Evolutionary conservation across 441 rosid species (phyloP).

Genomic region (Omphalea diandra): DNA sequence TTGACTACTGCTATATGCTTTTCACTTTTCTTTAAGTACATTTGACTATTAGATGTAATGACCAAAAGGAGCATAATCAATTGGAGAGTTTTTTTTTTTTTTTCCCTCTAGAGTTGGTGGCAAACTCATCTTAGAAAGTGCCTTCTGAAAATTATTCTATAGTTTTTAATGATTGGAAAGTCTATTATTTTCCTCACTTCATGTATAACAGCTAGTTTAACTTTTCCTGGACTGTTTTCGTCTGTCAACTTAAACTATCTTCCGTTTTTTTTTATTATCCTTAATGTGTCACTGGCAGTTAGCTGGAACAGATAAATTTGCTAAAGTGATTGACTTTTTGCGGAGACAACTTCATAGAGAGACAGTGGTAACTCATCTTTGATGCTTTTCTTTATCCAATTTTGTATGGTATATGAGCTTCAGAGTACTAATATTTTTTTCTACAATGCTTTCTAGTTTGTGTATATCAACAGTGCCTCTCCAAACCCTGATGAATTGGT

Average conservation of each 20-base stretch:
- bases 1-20: not conserved
- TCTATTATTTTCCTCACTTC: not conserved
- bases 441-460: slow-evolving; percentile 50
- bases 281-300: slow-evolving; percentile 43
- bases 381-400: slow-evolving; percentile 12
- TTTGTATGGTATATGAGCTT: not conserved
- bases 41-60: not conserved
- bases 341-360: slow-evolving; percentile 78
- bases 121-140: not conserved
- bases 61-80: not conserved
- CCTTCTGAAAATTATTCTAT: not conserved
- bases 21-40: not conserved
- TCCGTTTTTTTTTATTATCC: slow-evolving; percentile 13
- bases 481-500: slow-evolving; percentile 91
- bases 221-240: not conserved
- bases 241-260: not conserved
- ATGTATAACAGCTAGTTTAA: not conserved
- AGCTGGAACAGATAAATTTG: slow-evolving; percentile 70
- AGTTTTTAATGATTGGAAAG: not conserved
- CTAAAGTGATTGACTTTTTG: slow-evolving; percentile 83
- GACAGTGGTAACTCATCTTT: slow-evolving; percentile 53
- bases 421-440: slow-evolving; percentile 23
- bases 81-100: not conserved
- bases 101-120: no score
- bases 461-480: slow-evolving; percentile 88